These are phyloP conservation scores for Rachicladosporium sp. DNA, from an alignment of 2,329 filamentous ascomycete species.

Conservation along the genomic window DNA sequence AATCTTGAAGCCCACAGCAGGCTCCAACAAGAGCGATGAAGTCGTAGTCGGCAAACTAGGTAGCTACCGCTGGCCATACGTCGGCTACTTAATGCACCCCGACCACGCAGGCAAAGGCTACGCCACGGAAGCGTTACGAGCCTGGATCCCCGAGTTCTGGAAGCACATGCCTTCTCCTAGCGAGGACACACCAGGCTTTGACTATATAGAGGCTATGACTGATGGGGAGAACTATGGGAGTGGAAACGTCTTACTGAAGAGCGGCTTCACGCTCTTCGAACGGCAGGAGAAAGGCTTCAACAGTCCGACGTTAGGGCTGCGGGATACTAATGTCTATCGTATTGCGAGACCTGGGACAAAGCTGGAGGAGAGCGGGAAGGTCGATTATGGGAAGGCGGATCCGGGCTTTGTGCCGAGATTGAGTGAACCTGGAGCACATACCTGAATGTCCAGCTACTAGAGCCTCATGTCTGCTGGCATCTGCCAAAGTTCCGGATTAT, in stretches of 20 bases:
- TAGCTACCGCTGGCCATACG: conserved; percentile 28
- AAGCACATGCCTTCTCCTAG: conserved; percentile 21
- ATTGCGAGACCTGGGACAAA: conserved; percentile 17
- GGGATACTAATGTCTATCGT: conserved; percentile 26
- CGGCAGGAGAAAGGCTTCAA: conserved; percentile 29
- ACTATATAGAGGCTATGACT: conserved; percentile 34
- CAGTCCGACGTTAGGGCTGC: conserved; percentile 22
- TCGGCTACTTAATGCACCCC: conserved; percentile 33
- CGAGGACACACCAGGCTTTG: conserved; percentile 16
- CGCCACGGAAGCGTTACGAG: conserved; percentile 31
- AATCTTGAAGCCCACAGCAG: background rate
- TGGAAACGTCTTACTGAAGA: conserved; percentile 44
- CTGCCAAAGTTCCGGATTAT: no score
- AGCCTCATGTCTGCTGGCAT: no score
- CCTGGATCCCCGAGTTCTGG: conserved; percentile 30
- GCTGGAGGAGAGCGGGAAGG: conserved; percentile 7
- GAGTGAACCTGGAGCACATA: no score
- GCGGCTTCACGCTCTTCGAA: conserved; percentile 40
- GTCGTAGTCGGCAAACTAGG: conserved; percentile 35
- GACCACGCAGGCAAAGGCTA: conserved; percentile 26
- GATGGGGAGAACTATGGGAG: conserved; percentile 41
- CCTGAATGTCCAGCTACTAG: no score
- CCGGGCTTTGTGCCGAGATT: no score
- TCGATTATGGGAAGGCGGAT: no score
- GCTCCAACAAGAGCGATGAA: background rate